Conservation (phyloP, 139 green algal species). For the Auxenochlorella pyrenoidosa region DNA sequence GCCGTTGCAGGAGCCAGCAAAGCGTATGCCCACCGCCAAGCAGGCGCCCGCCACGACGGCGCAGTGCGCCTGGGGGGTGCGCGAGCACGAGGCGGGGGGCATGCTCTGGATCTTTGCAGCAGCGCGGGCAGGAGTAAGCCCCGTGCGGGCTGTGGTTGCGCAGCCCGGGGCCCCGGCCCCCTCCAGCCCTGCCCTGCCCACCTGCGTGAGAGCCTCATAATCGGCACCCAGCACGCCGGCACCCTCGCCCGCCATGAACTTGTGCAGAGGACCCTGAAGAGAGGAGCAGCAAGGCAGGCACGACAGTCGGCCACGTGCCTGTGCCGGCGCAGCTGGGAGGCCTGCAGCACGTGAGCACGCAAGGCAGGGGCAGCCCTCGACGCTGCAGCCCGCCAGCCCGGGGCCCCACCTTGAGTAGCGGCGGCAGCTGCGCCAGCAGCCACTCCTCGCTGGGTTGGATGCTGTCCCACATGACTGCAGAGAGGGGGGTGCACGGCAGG, state of each 20-base stretch:
- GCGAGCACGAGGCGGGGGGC: too few species aligned
- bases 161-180: too few species aligned
- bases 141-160: too few species aligned
- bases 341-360: background rate
- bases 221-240: background rate
- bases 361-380: too few species aligned
- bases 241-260: conserved; percentile 20
- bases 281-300: background rate
- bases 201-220: conserved; percentile 20
- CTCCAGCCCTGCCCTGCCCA: background rate
- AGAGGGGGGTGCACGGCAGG: background rate
- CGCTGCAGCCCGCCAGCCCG: background rate
- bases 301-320: background rate
- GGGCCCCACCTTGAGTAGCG: conserved; percentile 55
- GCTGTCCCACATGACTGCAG: conserved; percentile 87
- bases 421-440: conserved; percentile 78
- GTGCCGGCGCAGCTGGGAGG: background rate
- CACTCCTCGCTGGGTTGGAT: conserved; percentile 72
- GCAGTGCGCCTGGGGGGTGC: conserved; percentile 68
- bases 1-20: conserved; percentile 75
- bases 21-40: conserved; percentile 89
- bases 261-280: background rate
- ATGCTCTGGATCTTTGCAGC: too few species aligned
- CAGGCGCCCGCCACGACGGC: conserved; percentile 79
- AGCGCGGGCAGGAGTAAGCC: too few species aligned